A percentile compares a stretch with the other conserved stretches of the same genome.
Evolutionary conservation across 1,284 basidiomycete species (phyloP).

Genomic region (Ustilago trichophora): DNA sequence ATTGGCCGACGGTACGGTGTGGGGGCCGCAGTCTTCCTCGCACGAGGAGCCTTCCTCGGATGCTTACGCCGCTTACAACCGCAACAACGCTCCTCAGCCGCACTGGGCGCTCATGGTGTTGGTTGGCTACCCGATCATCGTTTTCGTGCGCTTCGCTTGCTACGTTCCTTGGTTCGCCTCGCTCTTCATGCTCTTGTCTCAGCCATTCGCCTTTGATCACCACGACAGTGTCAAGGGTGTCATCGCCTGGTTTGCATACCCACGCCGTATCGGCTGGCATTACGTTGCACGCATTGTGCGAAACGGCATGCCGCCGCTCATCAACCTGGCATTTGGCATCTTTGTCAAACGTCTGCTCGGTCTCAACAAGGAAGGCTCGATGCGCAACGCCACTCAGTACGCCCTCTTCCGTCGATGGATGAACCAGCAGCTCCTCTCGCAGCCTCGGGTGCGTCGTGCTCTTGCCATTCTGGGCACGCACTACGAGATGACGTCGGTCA

Average conservation of each 20-base stretch:
- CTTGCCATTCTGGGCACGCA: conserved; percentile 64
- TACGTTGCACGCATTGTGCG: conserved; percentile 65
- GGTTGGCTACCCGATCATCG: conserved; percentile 60
- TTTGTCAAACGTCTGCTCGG: conserved; percentile 63
- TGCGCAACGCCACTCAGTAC: conserved; percentile 65
- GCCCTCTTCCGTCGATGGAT: conserved; percentile 66
- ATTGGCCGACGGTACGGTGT: conserved; percentile 65
- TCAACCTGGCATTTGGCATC: conserved; percentile 62
- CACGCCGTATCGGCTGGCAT: conserved; percentile 65
- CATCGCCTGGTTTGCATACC: conserved; percentile 66
- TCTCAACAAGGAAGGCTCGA: conserved; percentile 65
- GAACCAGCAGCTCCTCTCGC: conserved; percentile 60
- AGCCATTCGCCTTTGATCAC: conserved; percentile 64
- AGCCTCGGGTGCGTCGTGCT: conserved; percentile 60
- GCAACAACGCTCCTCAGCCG: conserved; percentile 57
- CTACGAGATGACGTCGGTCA: conserved; percentile 66
- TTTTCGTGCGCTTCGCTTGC: conserved; percentile 57
- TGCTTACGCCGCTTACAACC: conserved; percentile 65
- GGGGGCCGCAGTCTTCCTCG: conserved; percentile 65
- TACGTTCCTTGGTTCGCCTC: conserved; percentile 66
- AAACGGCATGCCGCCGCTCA: conserved; percentile 64
- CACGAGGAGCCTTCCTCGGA: conserved; percentile 65
- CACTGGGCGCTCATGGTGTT: conserved; percentile 58
- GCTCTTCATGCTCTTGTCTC: conserved; percentile 64
- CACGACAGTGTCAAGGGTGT: conserved; percentile 65